These are phyloP conservation scores for Rhodofomes roseus DNA, from an alignment of 1,284 basidiomycete genomes.

Conservation along the genomic window DNA sequence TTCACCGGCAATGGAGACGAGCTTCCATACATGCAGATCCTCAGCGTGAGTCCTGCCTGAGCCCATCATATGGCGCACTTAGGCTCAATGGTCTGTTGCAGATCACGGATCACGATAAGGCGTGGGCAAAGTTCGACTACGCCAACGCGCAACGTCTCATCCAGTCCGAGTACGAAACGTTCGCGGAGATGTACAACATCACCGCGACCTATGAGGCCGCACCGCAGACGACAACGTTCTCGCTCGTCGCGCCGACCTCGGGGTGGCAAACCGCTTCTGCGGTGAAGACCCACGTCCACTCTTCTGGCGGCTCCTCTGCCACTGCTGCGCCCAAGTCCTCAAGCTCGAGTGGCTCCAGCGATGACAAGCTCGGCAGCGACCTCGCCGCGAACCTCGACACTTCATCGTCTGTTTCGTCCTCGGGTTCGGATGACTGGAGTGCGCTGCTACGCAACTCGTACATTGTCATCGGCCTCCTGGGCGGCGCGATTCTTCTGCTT, in stretches of 20 bases:
- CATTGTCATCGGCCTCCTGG: constrained; percentile 17
- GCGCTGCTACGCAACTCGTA: constrained; percentile 14
- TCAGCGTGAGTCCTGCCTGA: constrained; percentile 5
- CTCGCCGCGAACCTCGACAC: constrained; percentile 2
- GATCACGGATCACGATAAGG: constrained; percentile 7
- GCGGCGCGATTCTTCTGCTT: constrained; percentile 11
- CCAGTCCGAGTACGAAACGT: background rate
- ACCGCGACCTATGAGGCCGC: constrained; percentile 3
- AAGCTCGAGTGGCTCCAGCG: background rate
- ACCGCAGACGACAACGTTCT: constrained; percentile 1
- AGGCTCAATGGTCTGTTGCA: background rate
- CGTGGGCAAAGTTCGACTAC: constrained; percentile 10
- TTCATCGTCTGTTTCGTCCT: background rate
- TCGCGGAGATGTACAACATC: background rate
- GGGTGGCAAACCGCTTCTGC: background rate
- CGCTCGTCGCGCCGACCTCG: constrained; percentile 1
- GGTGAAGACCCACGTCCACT: background rate
- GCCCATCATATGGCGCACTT: background rate
- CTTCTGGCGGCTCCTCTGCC: background rate
- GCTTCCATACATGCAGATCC: constrained; percentile 9
- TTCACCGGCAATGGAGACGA: constrained; percentile 4
- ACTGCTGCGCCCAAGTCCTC: background rate
- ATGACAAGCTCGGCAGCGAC: constrained; percentile 1
- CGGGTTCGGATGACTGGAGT: constrained; percentile 5
- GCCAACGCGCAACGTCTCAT: constrained; percentile 6